These are phyloP conservation scores for Colletotrichum falcatum DNA, from an alignment of 2,329 filamentous ascomycete species.

Conservation along the genomic window DNA sequence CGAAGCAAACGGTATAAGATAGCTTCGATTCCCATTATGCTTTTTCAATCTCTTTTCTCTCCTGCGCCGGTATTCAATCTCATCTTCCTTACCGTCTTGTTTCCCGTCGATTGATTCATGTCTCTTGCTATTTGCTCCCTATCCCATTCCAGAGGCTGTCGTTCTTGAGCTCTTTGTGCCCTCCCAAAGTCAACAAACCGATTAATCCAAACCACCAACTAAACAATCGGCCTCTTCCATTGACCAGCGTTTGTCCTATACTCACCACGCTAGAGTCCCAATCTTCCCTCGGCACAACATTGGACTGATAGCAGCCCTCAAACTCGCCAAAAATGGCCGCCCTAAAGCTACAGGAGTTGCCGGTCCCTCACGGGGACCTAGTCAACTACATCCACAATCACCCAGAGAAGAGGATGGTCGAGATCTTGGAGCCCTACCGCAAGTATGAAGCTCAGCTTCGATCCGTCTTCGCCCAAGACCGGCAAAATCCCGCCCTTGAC, in stretches of 20 bases:
- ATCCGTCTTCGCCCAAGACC: slow-evolving; percentile 76
- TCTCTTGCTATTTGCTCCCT: background rate
- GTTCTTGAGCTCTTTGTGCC: background rate
- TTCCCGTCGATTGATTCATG: slow-evolving; percentile 8
- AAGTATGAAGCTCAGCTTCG: slow-evolving; percentile 75
- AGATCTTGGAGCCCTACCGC: slow-evolving; percentile 75
- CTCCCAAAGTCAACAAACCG: background rate
- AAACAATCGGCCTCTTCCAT: too few relatives aligned
- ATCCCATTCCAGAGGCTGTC: background rate
- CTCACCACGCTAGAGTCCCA: too few relatives aligned
- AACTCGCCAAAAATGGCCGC: slow-evolving; percentile 50
- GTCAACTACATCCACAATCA: slow-evolving; percentile 67
- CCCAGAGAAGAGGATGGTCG: slow-evolving; percentile 62
- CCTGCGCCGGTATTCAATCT: too few relatives aligned
- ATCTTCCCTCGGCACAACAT: background rate
- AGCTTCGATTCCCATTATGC: slow-evolving; percentile 14
- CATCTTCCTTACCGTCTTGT: background rate
- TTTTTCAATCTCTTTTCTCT: background rate
- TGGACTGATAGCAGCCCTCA: background rate
- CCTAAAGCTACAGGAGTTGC: slow-evolving; percentile 57
- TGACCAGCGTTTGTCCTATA: background rate
- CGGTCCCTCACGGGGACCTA: slow-evolving; percentile 59
- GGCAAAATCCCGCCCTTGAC: slow-evolving; percentile 66
- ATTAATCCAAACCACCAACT: background rate
- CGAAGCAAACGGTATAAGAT: slow-evolving; percentile 31